phyloP scores from a whole-genome alignment of 768 basidiomycete species.

The Calvatia gigantea region DNA sequence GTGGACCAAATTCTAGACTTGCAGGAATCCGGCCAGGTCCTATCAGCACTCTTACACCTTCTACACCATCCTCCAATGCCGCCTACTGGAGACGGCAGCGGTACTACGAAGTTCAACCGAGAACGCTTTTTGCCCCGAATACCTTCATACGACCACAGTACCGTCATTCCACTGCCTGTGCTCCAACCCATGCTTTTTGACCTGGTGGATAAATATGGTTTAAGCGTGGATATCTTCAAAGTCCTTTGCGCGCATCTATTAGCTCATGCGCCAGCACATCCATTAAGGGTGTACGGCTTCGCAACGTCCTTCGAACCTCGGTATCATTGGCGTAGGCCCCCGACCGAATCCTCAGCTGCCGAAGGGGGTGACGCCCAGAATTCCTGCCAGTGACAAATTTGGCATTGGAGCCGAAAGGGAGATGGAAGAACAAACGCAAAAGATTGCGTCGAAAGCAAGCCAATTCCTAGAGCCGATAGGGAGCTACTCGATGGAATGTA shows the following conservation, averaged over 20 bases:
- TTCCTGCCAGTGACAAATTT: not conserved
- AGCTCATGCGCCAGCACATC: constrained; percentile 59
- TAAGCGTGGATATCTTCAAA: constrained; percentile 41
- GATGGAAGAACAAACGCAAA: constrained; percentile 34
- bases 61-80: constrained; percentile 52
- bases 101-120: constrained; percentile 22
- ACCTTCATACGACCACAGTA: constrained; percentile 32
- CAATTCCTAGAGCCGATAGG: constrained; percentile 58
- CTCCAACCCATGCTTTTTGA: constrained; percentile 49
- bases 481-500: constrained; percentile 46
- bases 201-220: constrained; percentile 64
- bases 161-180: constrained; percentile 63
- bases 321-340: not conserved
- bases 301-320: constrained; percentile 26
- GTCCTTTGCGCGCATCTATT: constrained; percentile 49
- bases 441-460: constrained; percentile 55
- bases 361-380: not conserved
- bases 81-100: constrained; percentile 30
- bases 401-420: constrained; percentile 4
- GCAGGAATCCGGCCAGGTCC: constrained; percentile 45
- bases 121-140: constrained; percentile 4
- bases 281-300: constrained; percentile 60
- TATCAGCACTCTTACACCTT: constrained; percentile 51
- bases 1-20: constrained; percentile 42
- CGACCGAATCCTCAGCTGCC: not conserved